These are phyloP conservation scores for Alternaria arbusti DNA, from an alignment of 2,329 filamentous ascomycete species.

Conservation along the genomic window DNA sequence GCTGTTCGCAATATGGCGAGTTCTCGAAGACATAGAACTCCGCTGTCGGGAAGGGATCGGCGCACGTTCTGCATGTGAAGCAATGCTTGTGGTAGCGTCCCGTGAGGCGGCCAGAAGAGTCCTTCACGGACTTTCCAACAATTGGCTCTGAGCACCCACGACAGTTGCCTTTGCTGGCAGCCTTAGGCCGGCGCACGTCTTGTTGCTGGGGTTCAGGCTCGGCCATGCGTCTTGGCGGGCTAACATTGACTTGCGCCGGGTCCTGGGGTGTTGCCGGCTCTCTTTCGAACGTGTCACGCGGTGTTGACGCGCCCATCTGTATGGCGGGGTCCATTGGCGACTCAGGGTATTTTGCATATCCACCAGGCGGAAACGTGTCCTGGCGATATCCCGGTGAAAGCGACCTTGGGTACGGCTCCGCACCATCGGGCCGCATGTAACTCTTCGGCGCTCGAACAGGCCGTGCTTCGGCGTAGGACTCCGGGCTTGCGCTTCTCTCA, in stretches of 20 bases:
- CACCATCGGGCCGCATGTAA: conserved; percentile 26
- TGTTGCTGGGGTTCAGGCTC: conserved; percentile 22
- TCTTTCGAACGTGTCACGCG: conserved; percentile 14
- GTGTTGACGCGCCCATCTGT: conserved; percentile 38
- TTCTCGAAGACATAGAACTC: conserved; percentile 93
- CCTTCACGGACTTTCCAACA: conserved; percentile 89
- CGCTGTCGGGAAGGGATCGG: conserved; percentile 78
- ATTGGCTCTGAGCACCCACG: conserved; percentile 82
- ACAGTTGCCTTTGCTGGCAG: conserved; percentile 73
- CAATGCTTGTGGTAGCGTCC: conserved; percentile 95
- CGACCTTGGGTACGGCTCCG: conserved; percentile 29
- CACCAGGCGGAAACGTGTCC: conserved; percentile 6
- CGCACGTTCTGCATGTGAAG: conserved; percentile 88
- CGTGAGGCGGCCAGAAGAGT: conserved; percentile 87
- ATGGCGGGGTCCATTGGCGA: conserved; percentile 51
- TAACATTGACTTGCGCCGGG: conserved; percentile 16
- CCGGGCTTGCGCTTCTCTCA: conserved; percentile 39
- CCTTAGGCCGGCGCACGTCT: conserved; percentile 34
- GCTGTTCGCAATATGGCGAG: conserved; percentile 85
- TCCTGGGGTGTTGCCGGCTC: conserved; percentile 19
- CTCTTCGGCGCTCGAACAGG: conserved; percentile 26
- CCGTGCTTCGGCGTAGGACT: conserved; percentile 31
- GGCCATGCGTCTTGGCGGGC: conserved; percentile 17
- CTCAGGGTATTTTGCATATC: conserved; percentile 35
- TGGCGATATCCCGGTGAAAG: conserved; percentile 25